phyloP scores from a whole-genome alignment of 1,284 basidiomycete species.

The Golubevia pallescens region DNA sequence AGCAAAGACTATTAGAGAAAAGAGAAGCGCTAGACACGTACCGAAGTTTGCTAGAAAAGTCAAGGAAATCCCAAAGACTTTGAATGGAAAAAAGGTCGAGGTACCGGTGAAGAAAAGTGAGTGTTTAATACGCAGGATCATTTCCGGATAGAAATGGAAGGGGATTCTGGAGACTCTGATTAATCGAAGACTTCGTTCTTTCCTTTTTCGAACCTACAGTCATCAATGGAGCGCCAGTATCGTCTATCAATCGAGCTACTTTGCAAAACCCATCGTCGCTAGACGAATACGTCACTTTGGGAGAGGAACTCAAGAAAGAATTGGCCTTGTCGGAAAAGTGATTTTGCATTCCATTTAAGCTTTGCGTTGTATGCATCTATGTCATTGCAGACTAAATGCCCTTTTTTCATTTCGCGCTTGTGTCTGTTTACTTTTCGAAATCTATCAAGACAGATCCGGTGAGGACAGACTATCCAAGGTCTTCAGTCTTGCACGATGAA shows the following conservation, averaged over 20 bases:
- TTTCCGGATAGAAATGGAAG: slow-evolving; percentile 5
- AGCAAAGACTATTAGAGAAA: slow-evolving; percentile 72
- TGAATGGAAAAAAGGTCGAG: slow-evolving; percentile 85
- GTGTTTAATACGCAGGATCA: slow-evolving; percentile 14
- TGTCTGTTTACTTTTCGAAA: too few species aligned
- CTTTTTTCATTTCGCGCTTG: too few species aligned
- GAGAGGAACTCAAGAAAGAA: slow-evolving; percentile 23
- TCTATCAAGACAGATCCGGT: too few species aligned
- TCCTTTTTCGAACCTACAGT: slow-evolving; percentile 31
- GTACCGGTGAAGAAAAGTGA: slow-evolving; percentile 75
- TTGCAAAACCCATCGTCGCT: slow-evolving; percentile 43
- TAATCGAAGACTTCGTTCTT: slow-evolving; percentile 23
- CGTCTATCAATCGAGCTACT: slow-evolving; percentile 50
- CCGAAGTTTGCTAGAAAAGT: slow-evolving; percentile 73
- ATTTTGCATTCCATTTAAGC: too few species aligned
- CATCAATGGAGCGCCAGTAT: slow-evolving; percentile 47
- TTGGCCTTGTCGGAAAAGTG: too few species aligned
- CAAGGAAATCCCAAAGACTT: slow-evolving; percentile 77
- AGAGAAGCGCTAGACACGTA: slow-evolving; percentile 69
- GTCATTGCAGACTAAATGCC: too few species aligned
- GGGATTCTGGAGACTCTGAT: slow-evolving; percentile 13
- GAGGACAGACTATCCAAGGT: too few species aligned
- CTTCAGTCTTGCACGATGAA: too few species aligned
- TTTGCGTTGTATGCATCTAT: too few species aligned
- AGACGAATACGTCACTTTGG: slow-evolving; percentile 31